Base-by-base conservation (phyloP, 116 monocot species). In the Posidonia oceanica region DNA sequence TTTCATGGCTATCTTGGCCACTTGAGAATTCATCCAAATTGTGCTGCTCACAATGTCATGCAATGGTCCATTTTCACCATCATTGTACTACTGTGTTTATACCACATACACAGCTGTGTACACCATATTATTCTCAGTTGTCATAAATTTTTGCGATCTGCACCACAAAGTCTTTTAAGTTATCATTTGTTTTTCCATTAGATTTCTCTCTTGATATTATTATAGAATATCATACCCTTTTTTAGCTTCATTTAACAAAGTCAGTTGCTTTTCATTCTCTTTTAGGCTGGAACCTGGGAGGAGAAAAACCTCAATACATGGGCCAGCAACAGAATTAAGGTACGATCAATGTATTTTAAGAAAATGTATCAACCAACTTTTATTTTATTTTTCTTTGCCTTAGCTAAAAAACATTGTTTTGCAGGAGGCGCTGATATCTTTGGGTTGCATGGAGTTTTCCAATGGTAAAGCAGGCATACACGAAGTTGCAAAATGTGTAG, bases 261-360 rank as follows among this genome's bases (percentile, higher is more conserved):
- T 66, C 38, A 42, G 40, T 39, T 42, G 18, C 20, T 66, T 56
- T 39, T 54, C 21, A 36, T 17, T 54, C 70, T 69, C 72, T 55
- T 72, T 58, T 84, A 97, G 96, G 97, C 97, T 76, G 97, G 97
- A 77, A 97, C 92, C 0, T 97, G 97, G 97, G 97, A 97, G 78
- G 97, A 97, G 82, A 92, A 75, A 58, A 97, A 92, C 76, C 86
- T 97, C 18, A 97, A 85, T 82, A 60, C 82, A 79, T 97, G 97
- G 97, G 89, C 97, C 63, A 87, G 72, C 61, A 73, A 63, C 72
- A 85, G 92, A 74, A 89, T 97, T 69, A 97, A 89, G 89, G 97
- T 97, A 59, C 39, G 6, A 41, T 4, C 15, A 11, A 29, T 63
- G 12, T 36, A 5, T 15, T 15, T 15, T 39, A 37, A 36, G 15